Conservation (phyloP, 257 asterid species). For the Solanum peruvianum region DNA sequence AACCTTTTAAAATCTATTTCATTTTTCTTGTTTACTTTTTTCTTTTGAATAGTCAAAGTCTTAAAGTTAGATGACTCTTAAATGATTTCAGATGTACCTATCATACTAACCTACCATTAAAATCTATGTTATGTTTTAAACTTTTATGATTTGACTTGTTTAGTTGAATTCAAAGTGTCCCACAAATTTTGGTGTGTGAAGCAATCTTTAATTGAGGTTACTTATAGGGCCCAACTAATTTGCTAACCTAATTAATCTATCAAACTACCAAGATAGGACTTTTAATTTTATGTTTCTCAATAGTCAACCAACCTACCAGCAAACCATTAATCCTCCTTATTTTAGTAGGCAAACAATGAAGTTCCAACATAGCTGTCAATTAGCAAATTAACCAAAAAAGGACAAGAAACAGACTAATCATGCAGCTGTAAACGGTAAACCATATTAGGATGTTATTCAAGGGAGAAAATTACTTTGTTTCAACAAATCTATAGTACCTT, state of each 20-base stretch:
- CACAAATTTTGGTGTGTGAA: background rate
- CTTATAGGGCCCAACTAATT: background rate
- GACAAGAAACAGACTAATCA: background rate
- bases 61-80: background rate
- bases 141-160: background rate
- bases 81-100: background rate
- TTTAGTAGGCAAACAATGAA: background rate
- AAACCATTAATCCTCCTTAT: background rate
- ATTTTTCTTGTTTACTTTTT: background rate
- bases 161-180: background rate
- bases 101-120: background rate
- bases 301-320: background rate
- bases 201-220: background rate
- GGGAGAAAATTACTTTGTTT: background rate
- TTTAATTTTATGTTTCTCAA: background rate
- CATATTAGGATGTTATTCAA: background rate
- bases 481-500: background rate
- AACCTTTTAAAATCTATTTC: background rate
- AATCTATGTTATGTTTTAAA: background rate
- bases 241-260: constrained; percentile 39
- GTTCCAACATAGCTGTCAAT: background rate
- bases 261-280: constrained; percentile 1
- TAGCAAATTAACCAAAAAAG: background rate
- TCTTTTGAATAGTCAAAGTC: background rate
- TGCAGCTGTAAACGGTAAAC: background rate